phyloP scores from a whole-genome alignment of 768 basidiomycete genomes.

The Mycena crocata region DNA sequence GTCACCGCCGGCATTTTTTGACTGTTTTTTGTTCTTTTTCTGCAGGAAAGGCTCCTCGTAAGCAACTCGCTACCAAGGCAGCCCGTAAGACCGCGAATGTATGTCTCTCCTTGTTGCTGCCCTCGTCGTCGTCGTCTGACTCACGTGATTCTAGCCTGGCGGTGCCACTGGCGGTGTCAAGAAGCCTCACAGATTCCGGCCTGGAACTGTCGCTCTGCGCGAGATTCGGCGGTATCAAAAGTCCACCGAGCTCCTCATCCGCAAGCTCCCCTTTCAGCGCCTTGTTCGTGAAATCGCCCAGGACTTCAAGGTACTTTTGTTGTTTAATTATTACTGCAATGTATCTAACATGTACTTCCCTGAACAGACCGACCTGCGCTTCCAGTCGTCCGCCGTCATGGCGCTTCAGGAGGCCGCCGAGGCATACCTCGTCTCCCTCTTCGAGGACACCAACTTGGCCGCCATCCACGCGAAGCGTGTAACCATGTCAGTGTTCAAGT shows the following conservation, averaged over 20 bases:
- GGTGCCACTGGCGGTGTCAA: conserved; percentile 34
- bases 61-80: conserved; percentile 64
- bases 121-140: conserved; percentile 3
- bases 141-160: conserved; percentile 1
- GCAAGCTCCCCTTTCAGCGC: conserved; percentile 30
- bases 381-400: conserved; percentile 30
- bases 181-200: conserved; percentile 29
- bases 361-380: conserved; percentile 26
- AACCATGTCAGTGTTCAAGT: conserved; percentile 16
- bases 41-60: conserved; percentile 65
- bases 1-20: conserved; percentile 29
- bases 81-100: conserved; percentile 58
- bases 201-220: conserved; percentile 27
- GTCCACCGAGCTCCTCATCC: conserved; percentile 28
- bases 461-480: conserved; percentile 28
- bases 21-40: conserved; percentile 37
- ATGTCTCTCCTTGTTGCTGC: conserved; percentile 31
- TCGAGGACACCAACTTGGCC: conserved; percentile 32
- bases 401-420: conserved; percentile 27
- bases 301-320: conserved; percentile 24
- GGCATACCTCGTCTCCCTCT: conserved; percentile 30
- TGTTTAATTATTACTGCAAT: neutral
- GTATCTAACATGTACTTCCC: neutral
- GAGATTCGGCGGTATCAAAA: conserved; percentile 27
- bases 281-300: conserved; percentile 29